Percentiles rank a stretch among this genome's conserved stretches.
phyloP scores from a whole-genome alignment of 2,329 filamentous ascomycete species.

The Colletotrichum tofieldiae region DNA sequence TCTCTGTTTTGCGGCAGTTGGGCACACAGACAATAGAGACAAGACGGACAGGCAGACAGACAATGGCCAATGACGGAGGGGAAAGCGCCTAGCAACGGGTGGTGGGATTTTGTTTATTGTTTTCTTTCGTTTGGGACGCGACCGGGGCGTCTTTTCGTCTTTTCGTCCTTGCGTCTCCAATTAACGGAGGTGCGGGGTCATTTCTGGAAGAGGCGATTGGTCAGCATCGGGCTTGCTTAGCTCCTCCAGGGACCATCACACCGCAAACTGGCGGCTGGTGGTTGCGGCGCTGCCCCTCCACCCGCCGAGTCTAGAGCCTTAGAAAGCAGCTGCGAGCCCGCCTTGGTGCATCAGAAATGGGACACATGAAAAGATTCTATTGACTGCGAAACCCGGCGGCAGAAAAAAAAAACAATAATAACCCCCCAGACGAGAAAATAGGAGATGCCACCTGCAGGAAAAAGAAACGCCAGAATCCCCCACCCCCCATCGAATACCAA shows the following conservation, averaged over 20 bases:
- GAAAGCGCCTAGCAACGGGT: constrained; percentile 49
- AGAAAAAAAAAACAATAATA: constrained; percentile 7
- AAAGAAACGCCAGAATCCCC: constrained; percentile 6
- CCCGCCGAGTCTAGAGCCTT: not conserved
- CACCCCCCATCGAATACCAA: not conserved
- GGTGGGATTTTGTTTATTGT: constrained; percentile 48
- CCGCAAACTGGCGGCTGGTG: constrained; percentile 10
- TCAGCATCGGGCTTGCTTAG: accelerated
- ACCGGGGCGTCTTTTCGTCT: not conserved
- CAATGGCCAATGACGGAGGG: constrained; percentile 4
- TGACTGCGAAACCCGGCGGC: not conserved
- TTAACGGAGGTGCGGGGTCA: constrained; percentile 29
- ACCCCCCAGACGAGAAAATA: not conserved
- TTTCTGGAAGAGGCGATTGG: not conserved
- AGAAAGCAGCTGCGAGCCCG: constrained; percentile 24
- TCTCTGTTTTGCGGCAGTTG: not conserved
- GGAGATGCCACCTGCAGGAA: not conserved
- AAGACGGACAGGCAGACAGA: not conserved
- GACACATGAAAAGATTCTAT: constrained; percentile 17
- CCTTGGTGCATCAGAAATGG: constrained; percentile 1
- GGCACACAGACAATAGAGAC: not conserved
- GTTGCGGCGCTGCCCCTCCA: constrained; percentile 35
- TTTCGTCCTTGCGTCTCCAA: constrained; percentile 11
- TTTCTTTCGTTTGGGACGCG: constrained; percentile 48
- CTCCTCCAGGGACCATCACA: constrained; percentile 10